Evolutionary conservation across 768 basidiomycete genomes (phyloP).

Genomic region (Macrolepiota albuminosa): DNA sequence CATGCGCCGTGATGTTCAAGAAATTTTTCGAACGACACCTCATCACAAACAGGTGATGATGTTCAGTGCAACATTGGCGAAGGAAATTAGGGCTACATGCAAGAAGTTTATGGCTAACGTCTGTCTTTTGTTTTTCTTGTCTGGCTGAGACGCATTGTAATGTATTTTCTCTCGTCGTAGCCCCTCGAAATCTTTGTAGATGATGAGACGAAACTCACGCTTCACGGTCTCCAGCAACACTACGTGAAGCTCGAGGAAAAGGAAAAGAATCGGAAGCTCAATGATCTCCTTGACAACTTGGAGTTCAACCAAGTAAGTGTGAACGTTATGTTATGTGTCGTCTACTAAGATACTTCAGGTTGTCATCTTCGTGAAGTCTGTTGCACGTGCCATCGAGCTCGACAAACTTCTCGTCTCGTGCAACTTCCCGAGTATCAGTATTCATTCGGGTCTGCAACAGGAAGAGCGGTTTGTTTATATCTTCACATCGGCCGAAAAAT

Average conservation of each 20-base stretch:
- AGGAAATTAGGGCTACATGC: conserved; percentile 96
- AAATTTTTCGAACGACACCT: conserved; percentile 98
- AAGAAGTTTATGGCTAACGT: conserved; percentile 99
- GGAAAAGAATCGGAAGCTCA: conserved; percentile 95
- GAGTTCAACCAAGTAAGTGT: conserved; percentile 92
- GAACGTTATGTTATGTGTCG: not conserved
- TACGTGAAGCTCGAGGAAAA: conserved; percentile 96
- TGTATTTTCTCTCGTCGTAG: conserved; percentile 33
- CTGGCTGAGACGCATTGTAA: not conserved
- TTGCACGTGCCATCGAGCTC: conserved; percentile 91
- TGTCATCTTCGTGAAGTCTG: conserved; percentile 99
- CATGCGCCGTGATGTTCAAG: conserved; percentile 99
- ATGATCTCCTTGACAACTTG: conserved; percentile 89
- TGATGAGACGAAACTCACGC: conserved; percentile 96
- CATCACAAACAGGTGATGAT: conserved; percentile 99
- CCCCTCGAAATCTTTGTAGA: conserved; percentile 99
- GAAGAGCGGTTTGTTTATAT: conserved; percentile 79
- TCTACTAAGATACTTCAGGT: conserved; percentile 50
- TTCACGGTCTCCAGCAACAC: conserved; percentile 98
- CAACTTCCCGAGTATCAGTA: conserved; percentile 97
- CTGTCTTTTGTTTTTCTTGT: conserved; percentile 26
- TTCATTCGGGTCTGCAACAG: conserved; percentile 91
- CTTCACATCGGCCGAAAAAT: not conserved
- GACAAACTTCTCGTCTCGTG: conserved; percentile 95
- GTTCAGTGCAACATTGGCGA: conserved; percentile 98